Base-by-base conservation (phyloP, 257 asterid species). In the Verbascum thapsus region DNA sequence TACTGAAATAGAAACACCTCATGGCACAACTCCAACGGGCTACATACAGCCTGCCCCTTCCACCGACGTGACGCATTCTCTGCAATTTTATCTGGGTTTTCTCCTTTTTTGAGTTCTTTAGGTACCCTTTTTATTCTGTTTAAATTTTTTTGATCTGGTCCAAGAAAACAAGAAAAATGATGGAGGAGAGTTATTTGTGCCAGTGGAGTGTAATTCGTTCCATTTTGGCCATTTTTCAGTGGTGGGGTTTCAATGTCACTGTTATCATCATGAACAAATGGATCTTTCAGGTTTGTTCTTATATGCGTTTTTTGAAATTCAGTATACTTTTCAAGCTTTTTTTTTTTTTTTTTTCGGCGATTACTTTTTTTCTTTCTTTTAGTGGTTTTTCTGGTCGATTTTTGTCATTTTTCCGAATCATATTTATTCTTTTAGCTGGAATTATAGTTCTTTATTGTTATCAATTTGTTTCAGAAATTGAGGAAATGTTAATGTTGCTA, bases 221-320 rank as follows among this genome's bases (percentile, higher is more conserved):
- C 73, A 11, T 85, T 2, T 57, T 83, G 53, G 94, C 96, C 13
- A 85, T 88, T 59, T 7, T 85, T 53, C 96, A 88, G 58, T 88
- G 96, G 96, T 88, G 96, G 96, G 85, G 79, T 61, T 88, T 88
- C 81, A 88, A 88, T 78, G 96, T 88, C 66, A 83, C 91, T 57
- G 96, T 88, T 15, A 85, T 88, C 69, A 88, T 88, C 79, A 79
- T 83, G 81, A 88, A 88, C 75, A 88, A 88, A 72, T 88, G 96
- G 96, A 88, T 88, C 85, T 88, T 88, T 64, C 96, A 88, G 96
- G 96, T 88, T 48, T 23, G 63, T 19, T 72, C 68, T 42, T 32
- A 18, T 22, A 23, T 42, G 35, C 18, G 9, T 48, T 34, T 11
- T 1, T 66, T n/a, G 22, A 9, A 18, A 59, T 30, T 26, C 3